Evolutionary conservation across 805 yeast genomes (phyloP), one percentile per base, ranked within the genome.

Genomic region (Priceomyces medius): DNA sequence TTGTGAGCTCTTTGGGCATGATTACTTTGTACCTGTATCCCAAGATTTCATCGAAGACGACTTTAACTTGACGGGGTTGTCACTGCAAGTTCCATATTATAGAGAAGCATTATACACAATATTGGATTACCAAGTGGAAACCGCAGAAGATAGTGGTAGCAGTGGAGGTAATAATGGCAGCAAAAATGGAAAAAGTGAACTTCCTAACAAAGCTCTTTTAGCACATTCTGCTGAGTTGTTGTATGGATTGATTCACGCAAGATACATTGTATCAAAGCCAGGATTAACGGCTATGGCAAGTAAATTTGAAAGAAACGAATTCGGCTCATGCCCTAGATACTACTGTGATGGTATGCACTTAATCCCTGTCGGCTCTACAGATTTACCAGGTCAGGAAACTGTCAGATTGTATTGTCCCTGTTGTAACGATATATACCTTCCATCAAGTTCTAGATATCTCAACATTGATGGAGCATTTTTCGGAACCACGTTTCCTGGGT

Each of bases 381-480:
- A 93, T 61, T 77, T 85, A 35, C 88, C 96, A 0, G 97, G 97
- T 3, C 81, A 80, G 50, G 96, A 89, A 61, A 88, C 97, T 0
- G 96, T 93, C 33, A 68, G 97, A 50, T 74, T 93, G 36, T 93
- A 83, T 61, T 93, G 99, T 66, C 97, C 99, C 1, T 83, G 91
- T 59, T 93, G 99, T 65, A 80, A 83, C 57, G 99, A 93, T 56
- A 74, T 91, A 31, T 93, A 93, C 63, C 66, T 88, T 38, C 98
- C 98, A 1, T 80, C 84, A 42, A 83, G 89, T 42, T 81, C 90
- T n/a, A 74, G 96, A 47, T 90, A 87, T 63, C 68, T 86, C 43
- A 87, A 88, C 56, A 79, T 93, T 32, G 99, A 93, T 63, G 99
- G 99, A 4, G 97, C 98, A 1, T 93, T 85, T 56, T 93, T 95